These are phyloP conservation scores for Fusarium camptoceras DNA, from an alignment of 2,329 filamentous ascomycete species.

Conservation along the genomic window DNA sequence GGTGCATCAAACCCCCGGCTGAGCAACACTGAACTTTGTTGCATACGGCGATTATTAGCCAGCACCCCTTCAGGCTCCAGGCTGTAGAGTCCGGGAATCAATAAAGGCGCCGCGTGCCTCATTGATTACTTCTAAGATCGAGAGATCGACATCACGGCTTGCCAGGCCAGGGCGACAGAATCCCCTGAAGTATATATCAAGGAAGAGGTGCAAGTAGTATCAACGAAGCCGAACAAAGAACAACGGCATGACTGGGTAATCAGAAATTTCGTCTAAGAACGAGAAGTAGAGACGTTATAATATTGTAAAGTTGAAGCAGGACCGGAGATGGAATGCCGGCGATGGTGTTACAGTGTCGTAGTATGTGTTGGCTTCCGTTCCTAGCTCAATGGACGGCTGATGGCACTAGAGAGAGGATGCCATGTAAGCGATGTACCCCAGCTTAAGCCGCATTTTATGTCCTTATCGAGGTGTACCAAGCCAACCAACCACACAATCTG, in stretches of 20 bases:
- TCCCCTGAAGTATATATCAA: not conserved
- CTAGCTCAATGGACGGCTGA: conserved; percentile 22
- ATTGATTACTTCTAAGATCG: not conserved
- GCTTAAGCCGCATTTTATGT: conserved; percentile 28
- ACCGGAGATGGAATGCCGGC: conserved; percentile 31
- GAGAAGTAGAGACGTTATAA: not conserved
- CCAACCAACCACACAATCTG: conserved; percentile 19
- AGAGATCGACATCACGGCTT: conserved; percentile 8
- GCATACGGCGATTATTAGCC: conserved; percentile 15
- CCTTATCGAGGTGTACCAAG: conserved; percentile 26
- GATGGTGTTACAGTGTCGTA: conserved; percentile 17
- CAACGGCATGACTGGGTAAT: not conserved
- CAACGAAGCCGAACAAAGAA: not conserved
- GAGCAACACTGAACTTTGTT: conserved; percentile 38
- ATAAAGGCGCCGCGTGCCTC: conserved; percentile 5
- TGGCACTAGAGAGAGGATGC: conserved; percentile 37
- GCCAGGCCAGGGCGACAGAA: not conserved
- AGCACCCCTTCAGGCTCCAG: conserved; percentile 4
- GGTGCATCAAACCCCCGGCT: conserved; percentile 28
- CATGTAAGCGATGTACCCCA: conserved; percentile 32
- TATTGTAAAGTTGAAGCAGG: not conserved
- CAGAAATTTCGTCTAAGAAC: not conserved
- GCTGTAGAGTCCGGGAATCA: conserved; percentile 8
- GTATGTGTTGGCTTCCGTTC: conserved; percentile 25
- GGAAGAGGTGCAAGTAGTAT: not conserved